phyloP scores from a whole-genome alignment of 108 stramenopile species.

The Skeletonema tropicum region DNA sequence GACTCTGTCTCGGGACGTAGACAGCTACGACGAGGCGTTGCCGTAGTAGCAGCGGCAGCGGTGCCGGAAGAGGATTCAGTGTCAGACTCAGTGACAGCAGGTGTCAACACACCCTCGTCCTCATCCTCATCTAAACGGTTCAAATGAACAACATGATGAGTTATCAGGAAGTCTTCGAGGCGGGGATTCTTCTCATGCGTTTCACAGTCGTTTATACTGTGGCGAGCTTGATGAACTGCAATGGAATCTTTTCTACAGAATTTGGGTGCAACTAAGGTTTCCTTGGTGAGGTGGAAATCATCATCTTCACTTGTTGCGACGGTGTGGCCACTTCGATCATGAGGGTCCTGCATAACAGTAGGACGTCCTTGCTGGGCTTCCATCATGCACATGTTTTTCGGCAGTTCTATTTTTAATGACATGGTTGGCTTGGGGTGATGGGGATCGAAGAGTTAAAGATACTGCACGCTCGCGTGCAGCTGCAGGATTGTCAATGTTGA shows the following conservation, averaged over 20 bases:
- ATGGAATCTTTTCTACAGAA: not conserved
- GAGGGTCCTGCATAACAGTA: not conserved
- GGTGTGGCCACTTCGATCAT: not conserved
- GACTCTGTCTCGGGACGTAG: conserved; percentile 8
- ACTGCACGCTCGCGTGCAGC: too few relatives aligned
- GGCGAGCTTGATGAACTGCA: not conserved
- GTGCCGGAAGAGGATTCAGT: not conserved
- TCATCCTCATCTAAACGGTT: not conserved
- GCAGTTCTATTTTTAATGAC: not conserved
- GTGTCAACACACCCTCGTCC: not conserved
- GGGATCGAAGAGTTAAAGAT: too few relatives aligned
- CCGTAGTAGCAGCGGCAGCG: not conserved
- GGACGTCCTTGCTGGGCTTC: not conserved
- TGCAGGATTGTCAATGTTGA: too few relatives aligned
- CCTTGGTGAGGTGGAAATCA: not conserved
- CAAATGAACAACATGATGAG: conserved; percentile 10
- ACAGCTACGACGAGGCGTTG: not conserved
- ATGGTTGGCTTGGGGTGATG: not conserved
- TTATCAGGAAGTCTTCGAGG: conserved; percentile 18
- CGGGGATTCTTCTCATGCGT: conserved; percentile 22
- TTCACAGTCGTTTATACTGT: conserved; percentile 9
- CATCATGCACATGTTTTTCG: not conserved
- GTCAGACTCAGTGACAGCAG: not conserved
- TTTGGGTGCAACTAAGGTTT: not conserved
- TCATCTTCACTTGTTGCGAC: not conserved